Evolutionary conservation across 208 protist genomes (phyloP), one percentile per base, ranked within the genome.

Genomic region (Acanthamoeba castellanii): DNA sequence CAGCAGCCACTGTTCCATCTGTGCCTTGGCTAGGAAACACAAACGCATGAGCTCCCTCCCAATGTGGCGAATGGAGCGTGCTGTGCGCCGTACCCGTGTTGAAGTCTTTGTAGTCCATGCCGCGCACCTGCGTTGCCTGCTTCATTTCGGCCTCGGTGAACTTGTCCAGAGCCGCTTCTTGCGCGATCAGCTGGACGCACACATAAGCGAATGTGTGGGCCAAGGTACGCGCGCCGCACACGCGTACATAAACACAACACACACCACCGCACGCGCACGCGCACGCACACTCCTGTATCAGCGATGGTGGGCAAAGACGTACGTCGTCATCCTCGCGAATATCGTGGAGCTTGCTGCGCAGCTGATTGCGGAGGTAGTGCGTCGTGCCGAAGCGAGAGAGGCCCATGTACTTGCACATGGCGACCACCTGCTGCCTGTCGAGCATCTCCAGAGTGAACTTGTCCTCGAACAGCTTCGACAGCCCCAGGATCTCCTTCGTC

Each of bases 371-470:
- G 13, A 95, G 52, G 37, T 64, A 95, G 25, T 47, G 42, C n/a
- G 27, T 61, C 9, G 95, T 95, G 4, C 91, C 90, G 34, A 94
- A 50, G 42, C 93, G 64, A 25, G 93, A 91, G 47, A 96, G 94
- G 30, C 95, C 90, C 30, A 96, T 50, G 37, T 91, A 92, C 70
- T 76, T 84, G 34, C 96, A 74, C 72, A 94, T 55, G 11, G 94
- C 59, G 59, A 66, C 5, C 14, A 66, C 68, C 70, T 97, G 97
- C 55, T 81, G 72, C 16, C 96, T 68, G 20, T 78, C 34, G 11
- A 98, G 92, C n/a, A 97, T 97, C 27, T 97, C 96, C 64, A 98
- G 95, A 4, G 97, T 98, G 47, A 98, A 95, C 59, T 98, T 82
- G 72, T 98, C 97, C 52, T 97, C 93, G 72, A 98, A 98, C 32